phyloP scores from a whole-genome alignment of 169 alveolate genomes.

The Plasmodium billcollinsi region DNA sequence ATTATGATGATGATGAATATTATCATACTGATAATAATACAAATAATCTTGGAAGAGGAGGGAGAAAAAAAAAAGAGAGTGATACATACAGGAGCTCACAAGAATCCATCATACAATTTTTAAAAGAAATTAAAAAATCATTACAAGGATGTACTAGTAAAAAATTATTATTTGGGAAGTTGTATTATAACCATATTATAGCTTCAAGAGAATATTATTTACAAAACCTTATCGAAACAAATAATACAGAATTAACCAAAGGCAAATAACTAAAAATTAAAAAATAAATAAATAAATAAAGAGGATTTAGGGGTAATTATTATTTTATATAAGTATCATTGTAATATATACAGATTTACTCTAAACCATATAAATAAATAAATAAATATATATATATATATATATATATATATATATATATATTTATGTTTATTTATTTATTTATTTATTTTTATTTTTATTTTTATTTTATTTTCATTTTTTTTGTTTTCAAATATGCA shows the following conservation, averaged over 20 bases:
- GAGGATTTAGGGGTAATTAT: too few species aligned
- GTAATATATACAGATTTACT: not conserved
- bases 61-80: not conserved
- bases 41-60: not conserved
- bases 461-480: too few species aligned
- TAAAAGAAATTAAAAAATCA: slow-evolving; percentile 44
- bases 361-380: not conserved
- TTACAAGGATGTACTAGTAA: slow-evolving; percentile 76
- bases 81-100: not conserved
- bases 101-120: slow-evolving; percentile 22
- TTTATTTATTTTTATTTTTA: too few species aligned
- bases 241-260: not conserved
- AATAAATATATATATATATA: not conserved
- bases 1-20: slow-evolving; percentile 8
- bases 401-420: not conserved
- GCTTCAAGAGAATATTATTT: slow-evolving; percentile 43
- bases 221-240: slow-evolving; percentile 35
- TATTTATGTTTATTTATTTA: too few species aligned
- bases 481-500: too few species aligned
- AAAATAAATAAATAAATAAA: not conserved
- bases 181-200: slow-evolving; percentile 43
- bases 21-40: not conserved
- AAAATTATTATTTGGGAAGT: slow-evolving; percentile 50
- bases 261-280: not conserved
- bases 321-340: not conserved